Base-by-base conservation (phyloP, 2,329 filamentous ascomycete species). In the Onygena corvina region DNA sequence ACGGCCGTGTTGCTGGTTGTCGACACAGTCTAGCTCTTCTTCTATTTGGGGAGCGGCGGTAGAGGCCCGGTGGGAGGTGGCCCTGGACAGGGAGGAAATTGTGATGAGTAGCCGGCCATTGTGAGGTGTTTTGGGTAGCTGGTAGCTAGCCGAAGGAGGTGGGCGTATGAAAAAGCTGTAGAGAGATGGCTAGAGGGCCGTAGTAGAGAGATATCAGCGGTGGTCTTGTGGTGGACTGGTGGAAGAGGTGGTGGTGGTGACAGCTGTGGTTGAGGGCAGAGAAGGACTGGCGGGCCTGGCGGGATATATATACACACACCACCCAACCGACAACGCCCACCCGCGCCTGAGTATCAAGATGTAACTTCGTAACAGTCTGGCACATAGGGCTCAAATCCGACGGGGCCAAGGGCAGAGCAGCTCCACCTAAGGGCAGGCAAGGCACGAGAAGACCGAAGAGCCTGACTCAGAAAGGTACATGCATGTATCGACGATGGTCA, bases 1-100 rank as follows among this genome's bases (percentile, higher is more conserved):
- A 42, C 27, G 27, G 29, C 20, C 23, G 46, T 34, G 36, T 45
- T 18, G 16, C 33, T 30, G 34, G 21, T 29, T 36, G 16, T 34
- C 38, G 38, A 21, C 20, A 46, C 8, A 45, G 16, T 47, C 27
- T 47, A 21, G 20, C 8, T 18, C 5, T 46, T n/a, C 12, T 16
- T 46, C 35, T 53, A 57, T 48, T 57, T 57, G 11, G 55, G 55
- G 18, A 57, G 45, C 4, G 55, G 55, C 16, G 55, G 55, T 25
- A 57, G 55, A 46, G 55, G 55, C 33, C 55, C 55, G 23, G 53
- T 56, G 27, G 55, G 55, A 5, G 55, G 55, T 25, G 55, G 55
- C 23, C 55, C 55, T 5, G 55, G 55, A 51, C 55, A 57, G 20
- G 55, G 55, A 56, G 55, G 55, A 38, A 51, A 56, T 50, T 57